These are phyloP conservation scores for Salicornia ramosissima DNA, from an alignment of 148 eudicot species.

Conservation along the genomic window DNA sequence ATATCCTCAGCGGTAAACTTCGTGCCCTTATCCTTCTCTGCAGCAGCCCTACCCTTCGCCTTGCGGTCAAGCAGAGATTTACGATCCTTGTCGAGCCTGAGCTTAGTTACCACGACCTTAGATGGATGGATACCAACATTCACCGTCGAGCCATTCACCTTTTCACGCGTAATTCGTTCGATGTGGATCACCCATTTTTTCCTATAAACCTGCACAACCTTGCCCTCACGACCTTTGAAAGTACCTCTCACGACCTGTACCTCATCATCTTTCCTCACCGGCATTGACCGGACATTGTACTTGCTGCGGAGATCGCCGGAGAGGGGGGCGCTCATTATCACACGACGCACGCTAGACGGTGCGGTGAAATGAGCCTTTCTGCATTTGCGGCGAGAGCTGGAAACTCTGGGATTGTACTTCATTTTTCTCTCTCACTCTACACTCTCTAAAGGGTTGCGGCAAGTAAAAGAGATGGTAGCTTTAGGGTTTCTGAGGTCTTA, in stretches of 20 bases:
- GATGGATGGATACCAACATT: conserved; percentile 68
- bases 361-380: conserved; percentile 74
- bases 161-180: conserved; percentile 70
- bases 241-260: conserved; percentile 69
- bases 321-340: conserved; percentile 64
- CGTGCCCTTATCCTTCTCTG: conserved; percentile 58
- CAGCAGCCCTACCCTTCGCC: conserved; percentile 57
- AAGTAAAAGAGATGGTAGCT: background rate
- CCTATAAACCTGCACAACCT: conserved; percentile 65
- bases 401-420: conserved; percentile 67
- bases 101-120: conserved; percentile 60
- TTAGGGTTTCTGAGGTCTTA: conserved; percentile 21
- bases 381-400: conserved; percentile 63
- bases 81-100: conserved; percentile 59
- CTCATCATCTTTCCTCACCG: conserved; percentile 75
- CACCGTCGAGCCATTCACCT: conserved; percentile 67
- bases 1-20: conserved; percentile 67
- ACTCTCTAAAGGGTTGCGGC: background rate
- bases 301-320: conserved; percentile 59
- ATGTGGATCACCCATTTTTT: conserved; percentile 79
- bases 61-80: conserved; percentile 55
- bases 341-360: conserved; percentile 55
- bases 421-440: conserved; percentile 29
- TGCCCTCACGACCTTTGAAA: conserved; percentile 73
- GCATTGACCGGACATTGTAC: conserved; percentile 66